A percentile compares a stretch with the other conserved stretches of the same genome.
These are phyloP conservation scores for Articulospora tetracladia DNA, from an alignment of 495 filamentous ascomycete genomes.

Conservation along the genomic window DNA sequence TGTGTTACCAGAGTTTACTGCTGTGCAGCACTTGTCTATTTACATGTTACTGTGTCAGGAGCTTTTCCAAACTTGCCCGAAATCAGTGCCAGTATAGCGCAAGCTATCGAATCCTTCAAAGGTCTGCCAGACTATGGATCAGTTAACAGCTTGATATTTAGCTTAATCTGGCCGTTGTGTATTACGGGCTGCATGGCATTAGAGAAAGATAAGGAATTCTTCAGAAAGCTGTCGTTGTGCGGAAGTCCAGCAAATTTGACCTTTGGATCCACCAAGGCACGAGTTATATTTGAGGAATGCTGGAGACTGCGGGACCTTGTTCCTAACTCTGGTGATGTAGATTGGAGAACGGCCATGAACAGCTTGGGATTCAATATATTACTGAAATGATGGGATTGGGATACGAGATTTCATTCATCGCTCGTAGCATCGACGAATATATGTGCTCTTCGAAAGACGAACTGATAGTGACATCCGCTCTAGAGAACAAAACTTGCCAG, in stretches of 20 bases:
- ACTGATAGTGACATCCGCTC: too few species aligned
- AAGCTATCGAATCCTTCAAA: slow-evolving; percentile 3
- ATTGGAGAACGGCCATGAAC: slow-evolving; percentile 9
- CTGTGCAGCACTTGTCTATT: slow-evolving; percentile 8
- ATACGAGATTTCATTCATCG: too few species aligned
- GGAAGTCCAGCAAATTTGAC: neutral
- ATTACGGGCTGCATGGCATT: slow-evolving; percentile 17
- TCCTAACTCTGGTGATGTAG: neutral
- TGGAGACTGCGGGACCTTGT: slow-evolving; percentile 8
- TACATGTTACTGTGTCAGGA: slow-evolving; percentile 10
- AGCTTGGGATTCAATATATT: slow-evolving; percentile 9
- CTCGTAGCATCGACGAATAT: too few species aligned
- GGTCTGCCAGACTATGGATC: neutral
- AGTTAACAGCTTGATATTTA: neutral
- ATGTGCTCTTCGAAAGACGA: too few species aligned
- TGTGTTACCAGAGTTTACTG: neutral
- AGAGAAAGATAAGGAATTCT: slow-evolving; percentile 2
- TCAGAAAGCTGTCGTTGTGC: neutral
- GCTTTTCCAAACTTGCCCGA: slow-evolving; percentile 9
- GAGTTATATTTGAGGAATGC: slow-evolving; percentile 13
- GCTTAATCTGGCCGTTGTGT: slow-evolving; percentile 15
- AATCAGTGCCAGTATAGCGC: slow-evolving; percentile 2
- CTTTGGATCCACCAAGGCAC: slow-evolving; percentile 9
- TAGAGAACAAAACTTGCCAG: too few species aligned
- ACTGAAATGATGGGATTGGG: too few species aligned